Evolutionary conservation across 192 early-diverging fungal genomes (phyloP).

Genomic region (Gorgonomyces haynaldii): DNA sequence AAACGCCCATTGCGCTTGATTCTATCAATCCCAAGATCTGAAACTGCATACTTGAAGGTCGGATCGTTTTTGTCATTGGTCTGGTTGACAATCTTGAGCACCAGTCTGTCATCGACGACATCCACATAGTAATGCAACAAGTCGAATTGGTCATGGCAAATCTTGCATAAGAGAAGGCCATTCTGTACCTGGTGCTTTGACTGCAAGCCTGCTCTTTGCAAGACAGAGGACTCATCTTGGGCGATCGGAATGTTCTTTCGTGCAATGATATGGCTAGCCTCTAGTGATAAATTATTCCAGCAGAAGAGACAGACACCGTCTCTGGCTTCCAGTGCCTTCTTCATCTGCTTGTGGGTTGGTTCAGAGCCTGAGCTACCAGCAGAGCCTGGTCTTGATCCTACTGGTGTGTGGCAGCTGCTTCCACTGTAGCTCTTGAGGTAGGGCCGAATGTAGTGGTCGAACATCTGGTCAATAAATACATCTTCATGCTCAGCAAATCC

Average conservation of each 20-base stretch:
- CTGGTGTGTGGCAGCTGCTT: no score
- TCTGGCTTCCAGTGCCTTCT: background rate
- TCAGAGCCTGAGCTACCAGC: no score
- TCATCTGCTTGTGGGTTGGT: background rate
- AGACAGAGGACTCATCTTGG: background rate
- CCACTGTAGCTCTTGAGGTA: no score
- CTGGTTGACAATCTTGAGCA: constrained; percentile 12
- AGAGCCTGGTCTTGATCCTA: no score
- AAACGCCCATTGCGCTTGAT: background rate
- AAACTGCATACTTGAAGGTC: background rate
- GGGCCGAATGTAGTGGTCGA: no score
- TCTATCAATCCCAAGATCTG: background rate
- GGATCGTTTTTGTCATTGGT: constrained; percentile 6
- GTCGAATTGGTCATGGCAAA: constrained; percentile 13
- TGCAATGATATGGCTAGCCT: background rate
- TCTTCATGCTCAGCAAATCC: no score
- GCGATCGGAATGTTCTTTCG: background rate
- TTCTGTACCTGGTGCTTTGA: constrained; percentile 11
- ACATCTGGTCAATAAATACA: no score
- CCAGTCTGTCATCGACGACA: constrained; percentile 8
- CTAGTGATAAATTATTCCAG: background rate
- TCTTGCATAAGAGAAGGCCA: constrained; percentile 9
- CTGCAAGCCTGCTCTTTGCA: constrained; percentile 1
- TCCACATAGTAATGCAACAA: constrained; percentile 6
- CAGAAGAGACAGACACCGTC: constrained; percentile 5